Percentiles rank a stretch among this genome's conserved stretches.
These are phyloP conservation scores for Eucommia ulmoides DNA, from an alignment of 257 asterid genomes.

Conservation along the genomic window DNA sequence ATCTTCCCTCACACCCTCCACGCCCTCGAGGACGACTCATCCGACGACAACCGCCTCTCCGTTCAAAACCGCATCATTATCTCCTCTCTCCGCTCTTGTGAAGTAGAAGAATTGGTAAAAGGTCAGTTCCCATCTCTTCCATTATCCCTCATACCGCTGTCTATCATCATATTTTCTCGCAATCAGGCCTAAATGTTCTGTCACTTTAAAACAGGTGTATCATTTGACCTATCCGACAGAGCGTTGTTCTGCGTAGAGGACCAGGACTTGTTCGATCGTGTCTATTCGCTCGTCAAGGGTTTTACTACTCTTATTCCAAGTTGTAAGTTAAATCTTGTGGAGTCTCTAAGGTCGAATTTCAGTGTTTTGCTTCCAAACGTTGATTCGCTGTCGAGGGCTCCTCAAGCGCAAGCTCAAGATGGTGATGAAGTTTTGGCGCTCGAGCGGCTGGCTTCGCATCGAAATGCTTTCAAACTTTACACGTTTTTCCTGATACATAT, in stretches of 20 bases:
- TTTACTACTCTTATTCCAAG: constrained; percentile 37
- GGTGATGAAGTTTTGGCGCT: constrained; percentile 26
- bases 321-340: constrained; percentile 72
- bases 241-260: constrained; percentile 84
- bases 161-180: not conserved
- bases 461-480: constrained; percentile 86
- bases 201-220: constrained; percentile 32
- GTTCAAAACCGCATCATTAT: constrained; percentile 34
- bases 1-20: constrained; percentile 56
- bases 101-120: constrained; percentile 84
- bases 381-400: constrained; percentile 39
- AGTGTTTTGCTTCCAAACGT: constrained; percentile 84
- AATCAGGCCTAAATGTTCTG: not conserved
- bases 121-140: constrained; percentile 26
- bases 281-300: constrained; percentile 69
- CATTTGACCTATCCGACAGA: constrained; percentile 85
- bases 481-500: constrained; percentile 75
- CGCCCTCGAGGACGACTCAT: constrained; percentile 41
- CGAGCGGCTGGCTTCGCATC: constrained; percentile 61
- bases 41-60: constrained; percentile 27
- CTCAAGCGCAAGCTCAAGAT: constrained; percentile 21
- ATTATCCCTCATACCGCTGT: not conserved
- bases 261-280: constrained; percentile 78
- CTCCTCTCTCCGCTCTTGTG: constrained; percentile 41
- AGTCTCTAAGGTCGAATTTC: constrained; percentile 80